Evolutionary conservation across 495 filamentous ascomycete genomes (phyloP), one percentile per base, ranked within the genome.

Genomic region (Penicillium riverlandense): DNA sequence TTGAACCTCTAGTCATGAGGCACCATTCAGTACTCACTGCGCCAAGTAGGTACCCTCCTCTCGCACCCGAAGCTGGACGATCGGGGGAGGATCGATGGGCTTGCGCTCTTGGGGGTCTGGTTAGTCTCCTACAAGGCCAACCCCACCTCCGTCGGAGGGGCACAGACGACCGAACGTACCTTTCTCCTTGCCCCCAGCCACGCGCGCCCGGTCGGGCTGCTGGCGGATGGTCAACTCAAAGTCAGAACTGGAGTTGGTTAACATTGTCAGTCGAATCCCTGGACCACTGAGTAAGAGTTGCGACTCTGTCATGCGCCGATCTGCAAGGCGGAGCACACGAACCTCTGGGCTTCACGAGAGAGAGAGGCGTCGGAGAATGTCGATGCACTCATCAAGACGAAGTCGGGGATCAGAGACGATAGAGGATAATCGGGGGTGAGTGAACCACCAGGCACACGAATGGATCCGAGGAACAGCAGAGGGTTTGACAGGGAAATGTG

Each of bases 81-180:
- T 88, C 41, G 92, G 92, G 16, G 91, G 92, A 37, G 92, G 92
- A 59, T 98, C 92, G 57, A 98, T 82, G 3, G 92, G 89, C 64
- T 95, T 96, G 52, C 92, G 84, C 53, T 89, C 92, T 95, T 3
- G 22, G 22, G 22, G 22, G 22, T 22, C 22, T 22, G 22, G 22
- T 22, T 22, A 34, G 32, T 34, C n/a, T 34, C 31, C 31, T 37
- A 41, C 27, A 35, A 44, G 39, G 43, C 48, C 39, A 55, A 50
- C 43, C 12, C 10, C 11, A 34, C 30, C 32, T 12, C 10, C 32
- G n/a, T 34, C 32, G 32, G 32, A 34, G 32, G 32, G 32, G 9
- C 32, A 34, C 0, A 30, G 40, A 38, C 12, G 31, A 14, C n/a
- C 34, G 29, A 12, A 57, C 65, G 35, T 61, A 82, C 76, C 74